These are phyloP conservation scores for Quercus agrifolia DNA, from an alignment of 306 rosid species.

Conservation along the genomic window DNA sequence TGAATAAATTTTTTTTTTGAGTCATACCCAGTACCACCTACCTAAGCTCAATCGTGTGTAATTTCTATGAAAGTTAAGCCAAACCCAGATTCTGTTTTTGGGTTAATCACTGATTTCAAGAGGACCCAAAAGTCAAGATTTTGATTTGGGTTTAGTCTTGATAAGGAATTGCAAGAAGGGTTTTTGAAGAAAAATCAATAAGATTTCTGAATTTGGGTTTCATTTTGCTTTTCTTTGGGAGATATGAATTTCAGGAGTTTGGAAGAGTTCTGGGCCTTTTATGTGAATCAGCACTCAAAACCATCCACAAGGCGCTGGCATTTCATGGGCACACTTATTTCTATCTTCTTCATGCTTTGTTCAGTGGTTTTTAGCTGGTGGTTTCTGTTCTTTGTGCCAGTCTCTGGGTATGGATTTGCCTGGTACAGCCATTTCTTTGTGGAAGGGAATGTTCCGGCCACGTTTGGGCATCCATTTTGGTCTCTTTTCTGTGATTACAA, in stretches of 20 bases:
- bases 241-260: constrained; percentile 89
- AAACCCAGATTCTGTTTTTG: constrained; percentile 1
- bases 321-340: constrained; percentile 62
- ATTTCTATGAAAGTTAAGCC: background rate
- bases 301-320: constrained; percentile 92
- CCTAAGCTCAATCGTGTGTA: constrained; percentile 14
- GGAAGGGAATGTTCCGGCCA: constrained; percentile 78
- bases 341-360: constrained; percentile 58
- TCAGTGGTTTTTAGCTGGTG: constrained; percentile 75
- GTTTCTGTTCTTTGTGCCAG: constrained; percentile 70
- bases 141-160: constrained; percentile 10
- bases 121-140: background rate
- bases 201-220: constrained; percentile 3
- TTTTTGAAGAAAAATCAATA: background rate
- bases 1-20: background rate
- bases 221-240: constrained; percentile 9
- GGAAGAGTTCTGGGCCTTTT: constrained; percentile 94
- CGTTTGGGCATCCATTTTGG: constrained; percentile 95
- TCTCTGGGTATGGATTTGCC: constrained; percentile 84
- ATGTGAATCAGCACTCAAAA: constrained; percentile 86
- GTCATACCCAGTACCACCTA: constrained; percentile 3
- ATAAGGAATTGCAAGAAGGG: background rate
- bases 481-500: constrained; percentile 77
- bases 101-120: background rate
- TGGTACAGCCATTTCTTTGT: constrained; percentile 98